Evolutionary conservation across 2,329 filamentous ascomycete species (phyloP).

Genomic region (Bipolaris sorokiniana): DNA sequence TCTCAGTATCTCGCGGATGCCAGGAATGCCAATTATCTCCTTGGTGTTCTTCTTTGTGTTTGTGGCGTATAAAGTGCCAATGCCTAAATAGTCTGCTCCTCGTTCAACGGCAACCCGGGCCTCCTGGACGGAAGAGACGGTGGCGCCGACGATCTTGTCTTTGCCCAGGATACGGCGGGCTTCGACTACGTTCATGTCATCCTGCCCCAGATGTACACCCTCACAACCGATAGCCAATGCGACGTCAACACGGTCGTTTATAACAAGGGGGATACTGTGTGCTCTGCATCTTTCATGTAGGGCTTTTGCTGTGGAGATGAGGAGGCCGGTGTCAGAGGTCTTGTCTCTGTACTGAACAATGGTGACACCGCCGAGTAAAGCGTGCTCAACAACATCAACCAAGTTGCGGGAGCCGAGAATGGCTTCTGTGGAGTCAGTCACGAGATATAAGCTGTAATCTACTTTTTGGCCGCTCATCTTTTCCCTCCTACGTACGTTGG

Average conservation of each 20-base stretch:
- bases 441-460: slow-evolving; percentile 85
- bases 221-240: slow-evolving; percentile 84
- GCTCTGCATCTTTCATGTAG: slow-evolving; percentile 74
- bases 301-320: slow-evolving; percentile 72
- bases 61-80: slow-evolving; percentile 89
- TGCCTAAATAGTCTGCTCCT: slow-evolving; percentile 89
- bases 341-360: slow-evolving; percentile 94
- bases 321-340: slow-evolving; percentile 71
- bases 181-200: slow-evolving; percentile 76
- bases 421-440: slow-evolving; percentile 88
- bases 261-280: slow-evolving; percentile 77
- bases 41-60: slow-evolving; percentile 85
- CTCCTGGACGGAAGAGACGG: slow-evolving; percentile 76
- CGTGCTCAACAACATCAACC: slow-evolving; percentile 73
- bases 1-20: slow-evolving; percentile 69
- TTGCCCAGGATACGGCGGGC: slow-evolving; percentile 76
- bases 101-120: slow-evolving; percentile 72
- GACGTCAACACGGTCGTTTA: slow-evolving; percentile 93
- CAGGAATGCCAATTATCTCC: slow-evolving; percentile 75
- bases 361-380: slow-evolving; percentile 77
- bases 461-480: slow-evolving; percentile 46
- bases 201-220: slow-evolving; percentile 93
- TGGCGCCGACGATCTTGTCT: slow-evolving; percentile 85
- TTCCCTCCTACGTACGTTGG: slow-evolving; percentile 38
- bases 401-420: slow-evolving; percentile 78